Conservation (phyloP, 345 rosid genomes). For the Corymbia maculata region DNA sequence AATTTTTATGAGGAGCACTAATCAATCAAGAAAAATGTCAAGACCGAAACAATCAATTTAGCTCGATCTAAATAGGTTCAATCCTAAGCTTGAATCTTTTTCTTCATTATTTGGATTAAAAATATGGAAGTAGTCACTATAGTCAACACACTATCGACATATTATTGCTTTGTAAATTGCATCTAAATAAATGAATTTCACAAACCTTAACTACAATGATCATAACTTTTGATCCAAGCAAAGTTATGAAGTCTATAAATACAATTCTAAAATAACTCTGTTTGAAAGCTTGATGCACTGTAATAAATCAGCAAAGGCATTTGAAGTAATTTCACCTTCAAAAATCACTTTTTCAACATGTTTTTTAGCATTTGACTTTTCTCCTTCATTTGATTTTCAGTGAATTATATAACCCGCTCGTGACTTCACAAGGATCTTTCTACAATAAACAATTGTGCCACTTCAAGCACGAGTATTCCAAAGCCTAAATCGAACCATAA, state of each 20-base stretch:
- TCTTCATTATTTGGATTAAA: not conserved
- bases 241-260: not conserved
- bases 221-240: not conserved
- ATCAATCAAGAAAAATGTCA: rapidly evolving
- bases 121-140: not conserved
- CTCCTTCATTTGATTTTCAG: not conserved
- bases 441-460: not conserved
- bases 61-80: rapidly evolving
- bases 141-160: not conserved
- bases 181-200: not conserved
- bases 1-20: not conserved
- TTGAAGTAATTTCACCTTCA: not conserved
- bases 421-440: not conserved
- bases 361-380: not conserved
- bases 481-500: not conserved
- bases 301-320: not conserved
- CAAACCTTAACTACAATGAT: too few species aligned
- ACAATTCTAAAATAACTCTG: not conserved
- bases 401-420: not conserved
- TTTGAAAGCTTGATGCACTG: not conserved
- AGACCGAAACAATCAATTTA: not conserved
- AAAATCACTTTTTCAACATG: not conserved
- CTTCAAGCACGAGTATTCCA: not conserved
- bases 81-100: not conserved
- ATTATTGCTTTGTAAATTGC: not conserved